Evolutionary conservation across 2,329 filamentous ascomycete genomes (phyloP).

Genomic region (Fusarium nodosum): DNA sequence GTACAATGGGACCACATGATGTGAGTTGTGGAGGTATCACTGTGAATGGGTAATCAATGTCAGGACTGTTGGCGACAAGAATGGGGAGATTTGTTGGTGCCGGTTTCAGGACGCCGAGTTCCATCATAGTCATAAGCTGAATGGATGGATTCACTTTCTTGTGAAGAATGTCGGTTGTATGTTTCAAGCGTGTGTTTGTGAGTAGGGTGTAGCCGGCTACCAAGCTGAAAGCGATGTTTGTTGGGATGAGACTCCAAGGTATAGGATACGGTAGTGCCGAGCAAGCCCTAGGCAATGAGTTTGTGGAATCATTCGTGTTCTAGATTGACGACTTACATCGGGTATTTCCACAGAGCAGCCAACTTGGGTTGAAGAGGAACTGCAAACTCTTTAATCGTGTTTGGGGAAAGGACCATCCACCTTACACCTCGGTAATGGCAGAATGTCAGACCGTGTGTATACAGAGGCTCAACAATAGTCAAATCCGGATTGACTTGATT

Average conservation of each 20-base stretch:
- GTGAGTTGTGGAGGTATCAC: not conserved
- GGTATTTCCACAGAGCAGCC: not conserved
- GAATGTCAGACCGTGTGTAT: not conserved
- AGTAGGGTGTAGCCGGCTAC: not conserved
- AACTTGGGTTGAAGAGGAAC: not conserved
- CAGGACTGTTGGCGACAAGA: not conserved
- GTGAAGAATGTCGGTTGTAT: fast-evolving
- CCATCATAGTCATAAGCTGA: not conserved
- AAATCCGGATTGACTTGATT: not conserved
- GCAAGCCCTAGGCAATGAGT: not conserved
- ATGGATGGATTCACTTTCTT: not conserved
- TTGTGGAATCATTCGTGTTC: fast-evolving
- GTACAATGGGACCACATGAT: not conserved
- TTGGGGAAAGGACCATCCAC: not conserved
- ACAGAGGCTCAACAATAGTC: not conserved
- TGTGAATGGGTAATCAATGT: not conserved
- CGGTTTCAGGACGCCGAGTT: not conserved
- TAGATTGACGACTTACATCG: not conserved
- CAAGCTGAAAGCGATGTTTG: not conserved
- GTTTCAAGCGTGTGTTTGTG: not conserved
- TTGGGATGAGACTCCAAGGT: slow-evolving; percentile 2
- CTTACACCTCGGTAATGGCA: not conserved
- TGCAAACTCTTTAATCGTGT: not conserved
- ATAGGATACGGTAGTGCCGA: not conserved
- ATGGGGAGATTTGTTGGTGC: not conserved